A percentile compares a stretch with the other conserved stretches of the same genome.
Conservation (phyloP, 2,329 filamentous ascomycete genomes). For the Fusarium kyushuense region DNA sequence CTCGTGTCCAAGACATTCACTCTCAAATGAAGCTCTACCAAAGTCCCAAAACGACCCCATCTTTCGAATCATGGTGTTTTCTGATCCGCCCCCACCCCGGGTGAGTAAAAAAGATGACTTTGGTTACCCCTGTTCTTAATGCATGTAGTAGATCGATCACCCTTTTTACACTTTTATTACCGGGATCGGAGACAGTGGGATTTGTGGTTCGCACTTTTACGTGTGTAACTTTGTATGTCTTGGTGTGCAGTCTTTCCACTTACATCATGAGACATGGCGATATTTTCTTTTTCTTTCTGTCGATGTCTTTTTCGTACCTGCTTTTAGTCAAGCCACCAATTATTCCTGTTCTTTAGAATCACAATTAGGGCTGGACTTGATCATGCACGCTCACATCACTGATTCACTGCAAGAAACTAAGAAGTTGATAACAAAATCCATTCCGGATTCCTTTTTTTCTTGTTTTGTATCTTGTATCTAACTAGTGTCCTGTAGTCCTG, state of each 20-base stretch:
- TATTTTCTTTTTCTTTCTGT: conserved; percentile 4
- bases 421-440: conserved; percentile 32
- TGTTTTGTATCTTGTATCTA: conserved; percentile 40
- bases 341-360: no score
- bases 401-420: neutral
- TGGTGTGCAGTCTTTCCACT: neutral
- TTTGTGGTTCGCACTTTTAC: no score
- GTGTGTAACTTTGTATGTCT: neutral
- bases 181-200: neutral
- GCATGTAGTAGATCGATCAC: conserved; percentile 8
- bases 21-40: conserved; percentile 33
- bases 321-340: conserved; percentile 21
- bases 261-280: conserved; percentile 29
- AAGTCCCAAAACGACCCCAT: conserved; percentile 36
- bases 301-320: conserved; percentile 18
- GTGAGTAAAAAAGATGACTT: conserved; percentile 27
- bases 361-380: no score
- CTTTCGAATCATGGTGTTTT: conserved; percentile 33
- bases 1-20: neutral
- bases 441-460: conserved; percentile 32
- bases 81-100: neutral
- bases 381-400: neutral
- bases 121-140: conserved; percentile 24
- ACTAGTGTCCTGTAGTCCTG: conserved; percentile 35
- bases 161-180: conserved; percentile 36